phyloP scores from a whole-genome alignment of 768 basidiomycete species.

The Boletus insuetus region DNA sequence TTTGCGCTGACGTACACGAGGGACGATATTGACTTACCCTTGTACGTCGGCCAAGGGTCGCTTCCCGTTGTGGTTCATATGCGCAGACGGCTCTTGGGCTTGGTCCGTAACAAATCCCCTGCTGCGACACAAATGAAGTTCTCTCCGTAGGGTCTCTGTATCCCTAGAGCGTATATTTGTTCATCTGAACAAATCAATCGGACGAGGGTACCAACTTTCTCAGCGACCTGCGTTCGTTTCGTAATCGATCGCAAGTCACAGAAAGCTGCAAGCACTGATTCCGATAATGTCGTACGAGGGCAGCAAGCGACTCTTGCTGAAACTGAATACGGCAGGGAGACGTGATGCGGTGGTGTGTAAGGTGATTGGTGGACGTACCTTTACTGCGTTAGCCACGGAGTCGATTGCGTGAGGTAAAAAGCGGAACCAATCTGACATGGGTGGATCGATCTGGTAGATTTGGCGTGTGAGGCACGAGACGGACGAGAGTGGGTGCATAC shows the following conservation, averaged over 20 bases:
- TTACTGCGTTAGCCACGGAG: constrained; percentile 60
- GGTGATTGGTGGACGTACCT: constrained; percentile 40
- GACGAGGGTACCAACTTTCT: constrained; percentile 44
- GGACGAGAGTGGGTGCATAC: constrained; percentile 36
- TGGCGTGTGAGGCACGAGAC: background rate
- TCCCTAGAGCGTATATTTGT: constrained; percentile 35
- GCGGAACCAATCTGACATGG: constrained; percentile 82
- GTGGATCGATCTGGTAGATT: constrained; percentile 63
- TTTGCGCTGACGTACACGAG: background rate
- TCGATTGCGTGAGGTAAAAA: constrained; percentile 62
- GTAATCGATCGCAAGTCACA: constrained; percentile 31
- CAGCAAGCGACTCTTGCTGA: constrained; percentile 73
- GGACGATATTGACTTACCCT: constrained; percentile 34
- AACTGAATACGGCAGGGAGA: constrained; percentile 44
- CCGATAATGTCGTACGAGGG: constrained; percentile 64
- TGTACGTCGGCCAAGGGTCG: constrained; percentile 50
- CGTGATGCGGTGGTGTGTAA: background rate
- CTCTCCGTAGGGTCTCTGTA: constrained; percentile 45
- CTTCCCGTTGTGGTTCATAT: constrained; percentile 60
- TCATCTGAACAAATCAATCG: constrained; percentile 5
- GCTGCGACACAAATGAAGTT: constrained; percentile 49
- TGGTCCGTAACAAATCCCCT: constrained; percentile 28
- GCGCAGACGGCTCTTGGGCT: constrained; percentile 34
- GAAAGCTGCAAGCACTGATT: constrained; percentile 48
- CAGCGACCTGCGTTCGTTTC: constrained; percentile 43